Base-by-base conservation (phyloP, 2,329 filamentous ascomycete species). In the Penicillium sp. region DNA sequence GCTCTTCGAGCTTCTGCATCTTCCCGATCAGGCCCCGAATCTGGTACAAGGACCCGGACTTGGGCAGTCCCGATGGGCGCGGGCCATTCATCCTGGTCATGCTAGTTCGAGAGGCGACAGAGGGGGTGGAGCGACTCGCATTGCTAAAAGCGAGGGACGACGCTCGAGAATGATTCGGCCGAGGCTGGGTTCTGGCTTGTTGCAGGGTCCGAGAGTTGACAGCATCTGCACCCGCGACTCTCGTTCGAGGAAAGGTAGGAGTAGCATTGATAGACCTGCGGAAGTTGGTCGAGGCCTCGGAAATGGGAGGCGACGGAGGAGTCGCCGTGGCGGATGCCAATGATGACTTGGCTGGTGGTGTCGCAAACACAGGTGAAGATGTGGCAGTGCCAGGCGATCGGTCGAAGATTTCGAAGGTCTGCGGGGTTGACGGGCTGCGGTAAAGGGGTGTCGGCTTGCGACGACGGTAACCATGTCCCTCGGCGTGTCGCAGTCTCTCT, bases 1-100 rank as follows among this genome's bases (percentile, higher is more conserved):
- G 86, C 61, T 95, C 91, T 74, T 98, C 95, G 59, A 99, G 87
- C 64, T 91, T 90, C 75, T 97, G 91, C 92, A 98, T 97, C 77
- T 98, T 95, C 27, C 91, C 93, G 57, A 96, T 96, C 63, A 99
- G 86, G 29, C 89, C 90, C 62, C 93, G 91, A 69, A 99, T 96
- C 73, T 99, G 95, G 63, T 90, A 90, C 49, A 99, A 85, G 2
- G 95, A 98, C 61, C 84, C 83, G 29, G 86, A 87, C 59, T 84
- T 80, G 45, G 84, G 82, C 53, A 86, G 68, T 27, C 73, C 73
- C n/a, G 68, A 72, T 53, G 66, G 70, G 56, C 65, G 69, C 80
- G 53, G 59, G 13, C 58, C 37, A 37, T 59, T 64, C 37, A 82
- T 87, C 52, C 81, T 79, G 26, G 84, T 82, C 39, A 74, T 48